phyloP scores from a whole-genome alignment of 2,329 filamentous ascomycete species.

The Epichloe sylvatica region DNA sequence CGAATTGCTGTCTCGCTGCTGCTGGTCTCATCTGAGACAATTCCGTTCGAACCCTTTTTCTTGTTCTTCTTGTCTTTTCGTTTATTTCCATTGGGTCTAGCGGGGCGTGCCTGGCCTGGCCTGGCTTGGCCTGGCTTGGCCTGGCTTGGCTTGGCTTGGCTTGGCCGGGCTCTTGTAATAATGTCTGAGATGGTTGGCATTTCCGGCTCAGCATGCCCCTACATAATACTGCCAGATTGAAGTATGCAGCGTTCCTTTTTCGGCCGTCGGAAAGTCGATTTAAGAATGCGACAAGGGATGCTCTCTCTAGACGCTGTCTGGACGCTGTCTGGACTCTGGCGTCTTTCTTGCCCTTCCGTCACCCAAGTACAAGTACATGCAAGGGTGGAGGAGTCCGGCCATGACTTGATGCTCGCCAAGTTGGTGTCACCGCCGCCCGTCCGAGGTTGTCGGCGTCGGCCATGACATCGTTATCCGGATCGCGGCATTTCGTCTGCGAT shows the following conservation, averaged over 20 bases:
- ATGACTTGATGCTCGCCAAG: background rate
- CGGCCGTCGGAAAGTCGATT: too few relatives aligned
- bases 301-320: too few relatives aligned
- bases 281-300: too few relatives aligned
- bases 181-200: slow-evolving; percentile 1
- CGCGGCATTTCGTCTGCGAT: slow-evolving; percentile 2
- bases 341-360: too few relatives aligned
- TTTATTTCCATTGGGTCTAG: background rate
- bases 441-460: background rate
- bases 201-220: background rate
- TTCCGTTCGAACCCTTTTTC: background rate
- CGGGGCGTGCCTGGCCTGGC: background rate
- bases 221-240: background rate
- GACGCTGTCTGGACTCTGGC: too few relatives aligned
- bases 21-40: slow-evolving; percentile 3
- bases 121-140: too few relatives aligned
- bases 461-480: slow-evolving; percentile 3
- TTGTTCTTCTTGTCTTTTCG: background rate
- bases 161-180: background rate
- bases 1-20: background rate
- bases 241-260: too few relatives aligned
- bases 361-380: too few relatives aligned
- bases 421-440: background rate
- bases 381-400: background rate
- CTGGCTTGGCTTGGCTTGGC: too few relatives aligned